phyloP scores from a whole-genome alignment of 768 basidiomycete species.

The Nidularia sp. region DNA sequence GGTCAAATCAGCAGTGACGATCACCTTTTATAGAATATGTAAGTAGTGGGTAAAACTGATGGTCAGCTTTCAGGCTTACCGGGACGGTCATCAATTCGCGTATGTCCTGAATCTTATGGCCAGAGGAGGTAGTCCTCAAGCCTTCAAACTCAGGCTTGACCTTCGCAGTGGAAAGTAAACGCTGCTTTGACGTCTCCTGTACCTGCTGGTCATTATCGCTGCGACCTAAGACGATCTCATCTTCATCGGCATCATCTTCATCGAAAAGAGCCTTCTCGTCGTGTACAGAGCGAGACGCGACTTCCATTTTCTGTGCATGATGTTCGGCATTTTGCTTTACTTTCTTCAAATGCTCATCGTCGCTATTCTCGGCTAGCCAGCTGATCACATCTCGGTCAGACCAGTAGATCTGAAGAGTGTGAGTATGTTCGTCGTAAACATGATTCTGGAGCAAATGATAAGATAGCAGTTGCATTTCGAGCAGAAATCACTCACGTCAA shows the following conservation, averaged over 20 bases:
- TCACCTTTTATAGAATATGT: conserved; percentile 50
- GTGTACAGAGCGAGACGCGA: conserved; percentile 77
- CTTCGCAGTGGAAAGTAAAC: conserved; percentile 72
- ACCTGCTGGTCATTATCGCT: conserved; percentile 29
- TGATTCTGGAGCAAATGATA: conserved; percentile 59
- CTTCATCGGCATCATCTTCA: conserved; percentile 80
- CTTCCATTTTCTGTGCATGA: conserved; percentile 89
- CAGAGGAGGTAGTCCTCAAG: conserved; percentile 61
- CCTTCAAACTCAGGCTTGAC: conserved; percentile 81
- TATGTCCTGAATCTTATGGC: conserved; percentile 96
- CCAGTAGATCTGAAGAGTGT: conserved; percentile 95
- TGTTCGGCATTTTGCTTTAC: conserved; percentile 92
- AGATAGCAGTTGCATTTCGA: background rate
- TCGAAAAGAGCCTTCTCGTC: conserved; percentile 89
- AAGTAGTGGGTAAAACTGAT: conserved; percentile 6
- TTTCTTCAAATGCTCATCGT: conserved; percentile 94
- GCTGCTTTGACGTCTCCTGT: conserved; percentile 72
- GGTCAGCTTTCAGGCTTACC: conserved; percentile 40
- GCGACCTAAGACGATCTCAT: conserved; percentile 77
- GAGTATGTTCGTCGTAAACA: conserved; percentile 92
- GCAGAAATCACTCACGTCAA: conserved; percentile 60
- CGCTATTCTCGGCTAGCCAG: conserved; percentile 93
- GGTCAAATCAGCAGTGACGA: conserved; percentile 90
- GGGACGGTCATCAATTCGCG: conserved; percentile 91
- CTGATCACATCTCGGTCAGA: conserved; percentile 89